These are phyloP conservation scores for Irineochytrium annulatum DNA, from an alignment of 192 early-diverging fungal species.

Conservation along the genomic window DNA sequence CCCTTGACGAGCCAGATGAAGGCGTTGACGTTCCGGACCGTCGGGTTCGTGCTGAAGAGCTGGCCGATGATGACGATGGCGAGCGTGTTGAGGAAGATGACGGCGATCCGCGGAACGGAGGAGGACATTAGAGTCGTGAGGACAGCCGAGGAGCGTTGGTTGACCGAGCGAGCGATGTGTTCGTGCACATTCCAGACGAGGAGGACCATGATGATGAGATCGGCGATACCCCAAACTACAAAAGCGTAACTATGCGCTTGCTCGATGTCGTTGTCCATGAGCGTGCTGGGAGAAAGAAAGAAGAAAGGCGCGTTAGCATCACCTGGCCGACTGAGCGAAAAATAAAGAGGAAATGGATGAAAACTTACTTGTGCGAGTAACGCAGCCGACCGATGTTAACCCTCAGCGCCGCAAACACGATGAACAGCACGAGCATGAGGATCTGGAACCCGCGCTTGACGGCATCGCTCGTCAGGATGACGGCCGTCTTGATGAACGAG, in stretches of 20 bases:
- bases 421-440: slow-evolving; percentile 19
- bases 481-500: slow-evolving; percentile 15
- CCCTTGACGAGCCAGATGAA: slow-evolving; percentile 28
- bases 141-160: background rate
- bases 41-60: background rate
- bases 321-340: too few species aligned
- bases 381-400: slow-evolving; percentile 19
- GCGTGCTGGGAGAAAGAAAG: too few species aligned
- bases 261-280: slow-evolving; percentile 11
- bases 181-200: slow-evolving; percentile 6
- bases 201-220: slow-evolving; percentile 20
- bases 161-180: background rate
- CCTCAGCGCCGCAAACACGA: slow-evolving; percentile 10
- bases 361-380: background rate
- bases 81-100: slow-evolving; percentile 21
- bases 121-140: slow-evolving; percentile 9
- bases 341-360: too few species aligned
- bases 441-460: background rate
- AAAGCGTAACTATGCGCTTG: slow-evolving; percentile 29
- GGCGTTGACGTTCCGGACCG: slow-evolving; percentile 11
- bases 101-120: slow-evolving; percentile 17
- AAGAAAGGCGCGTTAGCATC: too few species aligned
- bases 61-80: slow-evolving; percentile 17
- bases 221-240: slow-evolving; percentile 28
- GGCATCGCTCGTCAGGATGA: background rate